A percentile compares a stretch with the other conserved stretches of the same genome.
Conservation (phyloP, 768 basidiomycete genomes). For the Tricholoma flavovirens region DNA sequence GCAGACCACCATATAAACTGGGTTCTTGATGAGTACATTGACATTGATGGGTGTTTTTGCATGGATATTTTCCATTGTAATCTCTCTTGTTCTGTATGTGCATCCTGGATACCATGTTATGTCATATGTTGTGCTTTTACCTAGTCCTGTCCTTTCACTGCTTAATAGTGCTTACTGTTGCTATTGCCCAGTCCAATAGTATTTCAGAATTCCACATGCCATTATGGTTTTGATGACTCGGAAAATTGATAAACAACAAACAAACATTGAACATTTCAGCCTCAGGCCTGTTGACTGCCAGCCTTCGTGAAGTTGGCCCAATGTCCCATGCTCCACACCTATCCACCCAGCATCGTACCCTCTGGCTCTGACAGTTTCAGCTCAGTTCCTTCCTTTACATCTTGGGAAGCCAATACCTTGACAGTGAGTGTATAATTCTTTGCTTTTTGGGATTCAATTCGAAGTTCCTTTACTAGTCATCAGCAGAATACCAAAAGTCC, state of each 20-base stretch:
- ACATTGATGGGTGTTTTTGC: background rate
- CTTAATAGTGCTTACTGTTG: too few relatives aligned
- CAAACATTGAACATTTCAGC: background rate
- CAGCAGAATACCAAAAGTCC: background rate
- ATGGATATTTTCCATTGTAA: background rate
- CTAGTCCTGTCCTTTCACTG: background rate
- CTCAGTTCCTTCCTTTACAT: background rate
- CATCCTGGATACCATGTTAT: background rate
- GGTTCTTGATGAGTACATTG: too few relatives aligned
- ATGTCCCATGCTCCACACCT: background rate
- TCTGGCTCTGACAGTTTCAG: background rate
- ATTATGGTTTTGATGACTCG: too few relatives aligned
- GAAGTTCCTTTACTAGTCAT: background rate
- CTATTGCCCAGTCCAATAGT: background rate
- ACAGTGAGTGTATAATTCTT: background rate
- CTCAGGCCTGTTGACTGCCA: background rate
- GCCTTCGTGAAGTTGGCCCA: background rate
- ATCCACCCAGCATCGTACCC: too few relatives aligned
- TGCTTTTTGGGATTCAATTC: background rate
- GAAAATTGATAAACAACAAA: background rate
- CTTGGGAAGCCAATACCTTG: background rate
- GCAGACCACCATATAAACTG: too few relatives aligned
- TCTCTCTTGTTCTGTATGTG: background rate
- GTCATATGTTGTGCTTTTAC: background rate
- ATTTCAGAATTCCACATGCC: background rate